Percentiles rank a stretch among this genome's conserved stretches.
These are phyloP conservation scores for Metschnikowia proteae DNA, from an alignment of 805 yeast species.

Conservation along the genomic window DNA sequence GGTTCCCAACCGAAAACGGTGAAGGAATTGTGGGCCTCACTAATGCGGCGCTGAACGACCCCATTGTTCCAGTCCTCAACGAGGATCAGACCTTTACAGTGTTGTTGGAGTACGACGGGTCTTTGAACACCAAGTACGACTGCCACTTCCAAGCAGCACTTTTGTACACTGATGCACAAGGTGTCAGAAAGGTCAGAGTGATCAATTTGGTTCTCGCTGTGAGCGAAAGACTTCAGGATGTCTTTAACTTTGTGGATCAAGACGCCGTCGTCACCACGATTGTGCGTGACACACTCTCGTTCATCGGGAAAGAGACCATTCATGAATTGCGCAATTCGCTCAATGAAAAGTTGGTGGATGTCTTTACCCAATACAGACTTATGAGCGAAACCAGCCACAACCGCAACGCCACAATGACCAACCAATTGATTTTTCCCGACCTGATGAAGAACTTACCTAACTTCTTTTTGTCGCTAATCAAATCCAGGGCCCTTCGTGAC, in stretches of 20 bases:
- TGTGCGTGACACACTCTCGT: conserved; percentile 38
- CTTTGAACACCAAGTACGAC: conserved; percentile 63
- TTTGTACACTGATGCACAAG: conserved; percentile 73
- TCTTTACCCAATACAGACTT: conserved; percentile 49
- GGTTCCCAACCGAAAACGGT: conserved; percentile 33
- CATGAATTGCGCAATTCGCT: conserved; percentile 38
- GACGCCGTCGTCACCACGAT: conserved; percentile 39
- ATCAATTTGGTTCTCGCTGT: conserved; percentile 80
- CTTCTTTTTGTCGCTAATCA: conserved; percentile 64
- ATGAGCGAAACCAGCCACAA: conserved; percentile 43
- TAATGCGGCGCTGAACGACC: conserved; percentile 44
- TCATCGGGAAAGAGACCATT: conserved; percentile 38
- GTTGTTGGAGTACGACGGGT: conserved; percentile 73
- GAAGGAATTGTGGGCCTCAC: conserved; percentile 20
- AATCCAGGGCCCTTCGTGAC: conserved; percentile 58
- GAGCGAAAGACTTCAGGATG: conserved; percentile 65
- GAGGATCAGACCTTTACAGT: conserved; percentile 66
- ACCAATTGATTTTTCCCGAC: conserved; percentile 78
- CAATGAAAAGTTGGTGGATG: conserved; percentile 39
- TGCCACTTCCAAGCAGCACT: conserved; percentile 90
- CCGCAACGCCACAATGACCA: conserved; percentile 33
- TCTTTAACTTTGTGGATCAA: conserved; percentile 77
- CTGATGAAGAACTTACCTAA: conserved; percentile 69
- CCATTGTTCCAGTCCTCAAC: conserved; percentile 62
- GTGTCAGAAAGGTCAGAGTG: conserved; percentile 81